Evolutionary conservation across 306 rosid genomes (phyloP).

Genomic region (Begonia fuchsioides): DNA sequence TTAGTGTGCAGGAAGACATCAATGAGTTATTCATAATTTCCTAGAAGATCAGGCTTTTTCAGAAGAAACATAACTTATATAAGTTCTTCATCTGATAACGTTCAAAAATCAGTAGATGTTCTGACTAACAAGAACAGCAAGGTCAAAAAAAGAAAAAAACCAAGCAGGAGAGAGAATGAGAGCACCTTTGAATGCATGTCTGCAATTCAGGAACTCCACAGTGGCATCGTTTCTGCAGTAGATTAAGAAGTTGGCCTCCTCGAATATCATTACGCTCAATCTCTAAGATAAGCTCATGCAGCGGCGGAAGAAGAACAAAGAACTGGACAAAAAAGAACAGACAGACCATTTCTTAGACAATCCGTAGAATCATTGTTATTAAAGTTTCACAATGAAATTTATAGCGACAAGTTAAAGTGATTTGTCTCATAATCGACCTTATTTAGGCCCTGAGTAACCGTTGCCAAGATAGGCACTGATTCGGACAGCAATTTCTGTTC

Average conservation of each 20-base stretch:
- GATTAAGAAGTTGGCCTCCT: constrained; percentile 86
- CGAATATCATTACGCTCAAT: constrained; percentile 75
- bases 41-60: too few relatives aligned
- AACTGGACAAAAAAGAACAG: constrained; percentile 30
- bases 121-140: not conserved
- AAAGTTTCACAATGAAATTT: not conserved
- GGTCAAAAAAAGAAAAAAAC: constrained; percentile 1
- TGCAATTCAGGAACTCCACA: constrained; percentile 98
- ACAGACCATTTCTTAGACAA: not conserved
- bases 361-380: too few relatives aligned
- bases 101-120: too few relatives aligned
- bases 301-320: constrained; percentile 76
- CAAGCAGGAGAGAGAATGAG: not conserved
- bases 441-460: constrained; percentile 77
- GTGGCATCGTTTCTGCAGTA: constrained; percentile 72
- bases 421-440: constrained; percentile 30
- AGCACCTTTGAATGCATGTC: constrained; percentile 83
- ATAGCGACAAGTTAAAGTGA: constrained; percentile 5
- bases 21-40: not conserved
- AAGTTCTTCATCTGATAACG: too few relatives aligned
- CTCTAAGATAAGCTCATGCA: constrained; percentile 63
- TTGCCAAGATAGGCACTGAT: constrained; percentile 72
- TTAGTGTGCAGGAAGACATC: not conserved
- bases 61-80: too few relatives aligned
- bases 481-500: constrained; percentile 83